phyloP scores from a whole-genome alignment of 371 early-diverging fungal species.

The Mucor sp. region DNA sequence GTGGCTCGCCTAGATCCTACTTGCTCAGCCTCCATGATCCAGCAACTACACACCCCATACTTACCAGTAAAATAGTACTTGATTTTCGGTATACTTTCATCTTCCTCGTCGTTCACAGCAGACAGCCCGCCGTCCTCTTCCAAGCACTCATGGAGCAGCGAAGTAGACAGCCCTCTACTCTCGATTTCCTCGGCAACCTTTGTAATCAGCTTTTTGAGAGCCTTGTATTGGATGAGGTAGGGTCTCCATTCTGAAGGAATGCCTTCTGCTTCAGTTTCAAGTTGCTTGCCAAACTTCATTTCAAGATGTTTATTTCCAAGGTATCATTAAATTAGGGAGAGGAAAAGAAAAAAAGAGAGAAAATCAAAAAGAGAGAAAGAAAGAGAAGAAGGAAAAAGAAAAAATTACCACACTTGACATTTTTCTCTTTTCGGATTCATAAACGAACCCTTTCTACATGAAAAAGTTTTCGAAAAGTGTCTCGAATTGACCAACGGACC shows the following conservation, averaged over 20 bases:
- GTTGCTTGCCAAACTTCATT: slow-evolving; percentile 80
- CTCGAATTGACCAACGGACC: slow-evolving; percentile 66
- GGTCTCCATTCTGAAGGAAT: slow-evolving; percentile 73
- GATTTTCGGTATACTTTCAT: slow-evolving; percentile 35
- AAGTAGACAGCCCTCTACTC: slow-evolving; percentile 52
- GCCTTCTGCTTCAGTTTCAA: slow-evolving; percentile 65
- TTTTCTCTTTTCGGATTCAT: slow-evolving; percentile 62
- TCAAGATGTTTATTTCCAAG: not conserved
- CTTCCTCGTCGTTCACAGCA: slow-evolving; percentile 4
- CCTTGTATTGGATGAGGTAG: slow-evolving; percentile 69
- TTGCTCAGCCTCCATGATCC: not conserved
- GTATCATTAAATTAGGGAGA: slow-evolving; percentile 2
- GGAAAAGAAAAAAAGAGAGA: not conserved
- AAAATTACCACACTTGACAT: slow-evolving; percentile 50
- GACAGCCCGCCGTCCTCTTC: slow-evolving; percentile 20
- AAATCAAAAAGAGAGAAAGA: slow-evolving; percentile 2
- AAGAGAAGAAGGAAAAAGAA: not conserved
- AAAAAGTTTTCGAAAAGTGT: slow-evolving; percentile 68
- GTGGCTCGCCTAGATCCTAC: slow-evolving; percentile 31
- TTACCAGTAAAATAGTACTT: slow-evolving; percentile 61
- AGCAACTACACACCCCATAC: not conserved
- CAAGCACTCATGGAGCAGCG: slow-evolving; percentile 51
- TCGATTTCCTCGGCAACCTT: slow-evolving; percentile 73
- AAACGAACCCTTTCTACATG: slow-evolving; percentile 51
- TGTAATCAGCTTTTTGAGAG: slow-evolving; percentile 64